Conservation (phyloP, 306 rosid species). For the Castanospermum australe region DNA sequence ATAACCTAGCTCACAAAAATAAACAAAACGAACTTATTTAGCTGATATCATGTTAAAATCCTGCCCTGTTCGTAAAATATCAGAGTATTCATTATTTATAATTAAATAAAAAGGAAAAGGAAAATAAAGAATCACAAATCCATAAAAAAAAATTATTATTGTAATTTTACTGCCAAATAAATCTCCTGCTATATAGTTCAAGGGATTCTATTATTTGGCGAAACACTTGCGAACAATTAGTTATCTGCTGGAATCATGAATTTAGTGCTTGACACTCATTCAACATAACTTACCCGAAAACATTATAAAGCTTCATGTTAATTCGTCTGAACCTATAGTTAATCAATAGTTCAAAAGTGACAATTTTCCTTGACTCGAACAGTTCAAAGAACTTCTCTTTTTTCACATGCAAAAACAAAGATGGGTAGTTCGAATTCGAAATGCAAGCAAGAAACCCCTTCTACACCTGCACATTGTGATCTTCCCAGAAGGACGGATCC, state of each 20-base stretch:
- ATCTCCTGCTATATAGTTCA: background rate
- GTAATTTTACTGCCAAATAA: background rate
- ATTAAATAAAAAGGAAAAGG: background rate
- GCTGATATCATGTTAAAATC: background rate
- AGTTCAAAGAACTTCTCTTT: background rate
- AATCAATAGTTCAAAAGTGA: background rate
- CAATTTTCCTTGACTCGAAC: background rate
- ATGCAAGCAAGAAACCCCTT: background rate
- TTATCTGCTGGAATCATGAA: background rate
- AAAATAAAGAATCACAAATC: background rate
- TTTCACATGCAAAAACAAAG: background rate
- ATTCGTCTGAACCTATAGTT: background rate
- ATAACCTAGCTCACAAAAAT: slow-evolving; percentile 62
- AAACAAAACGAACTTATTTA: slow-evolving; percentile 1
- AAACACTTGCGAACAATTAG: background rate
- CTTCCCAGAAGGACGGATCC: slow-evolving; percentile 97
- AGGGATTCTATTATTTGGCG: background rate
- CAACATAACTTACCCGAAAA: background rate
- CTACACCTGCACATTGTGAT: slow-evolving; percentile 91
- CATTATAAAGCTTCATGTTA: background rate
- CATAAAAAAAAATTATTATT: background rate
- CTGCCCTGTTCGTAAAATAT: background rate
- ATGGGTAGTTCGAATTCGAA: background rate
- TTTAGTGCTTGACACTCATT: background rate
- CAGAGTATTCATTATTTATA: background rate